Percentiles rank a stretch among this genome's conserved stretches.
Conservation (phyloP, 495 filamentous ascomycete species). For the Aspergillus bridgeri region DNA sequence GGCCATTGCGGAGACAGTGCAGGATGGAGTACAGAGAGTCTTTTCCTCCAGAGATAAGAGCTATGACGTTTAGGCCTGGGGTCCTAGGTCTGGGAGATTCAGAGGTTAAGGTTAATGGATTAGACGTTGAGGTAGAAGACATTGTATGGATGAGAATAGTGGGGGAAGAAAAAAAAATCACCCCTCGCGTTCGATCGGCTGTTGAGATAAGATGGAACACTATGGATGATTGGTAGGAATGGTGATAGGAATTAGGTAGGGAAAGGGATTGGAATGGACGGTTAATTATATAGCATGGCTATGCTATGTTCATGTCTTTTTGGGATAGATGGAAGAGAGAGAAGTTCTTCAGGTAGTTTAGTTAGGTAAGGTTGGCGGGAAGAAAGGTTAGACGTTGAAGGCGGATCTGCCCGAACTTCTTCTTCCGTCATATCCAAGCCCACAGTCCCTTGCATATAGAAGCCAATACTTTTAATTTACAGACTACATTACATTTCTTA, state of each 20-base stretch:
- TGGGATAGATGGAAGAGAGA: not conserved
- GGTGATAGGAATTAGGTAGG: not conserved
- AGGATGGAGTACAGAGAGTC: constrained; percentile 93
- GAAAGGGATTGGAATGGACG: not conserved
- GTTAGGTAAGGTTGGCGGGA: not conserved
- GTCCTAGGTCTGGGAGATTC: constrained; percentile 7
- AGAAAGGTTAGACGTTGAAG: not conserved
- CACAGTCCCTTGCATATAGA: no score
- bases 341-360: not conserved
- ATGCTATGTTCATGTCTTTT: not conserved
- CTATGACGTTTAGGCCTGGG: constrained; percentile 70
- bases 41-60: constrained; percentile 92
- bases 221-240: not conserved
- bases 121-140: not conserved
- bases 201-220: not conserved
- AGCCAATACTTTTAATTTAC: no score
- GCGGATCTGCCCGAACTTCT: not conserved
- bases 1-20: constrained; percentile 83
- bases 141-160: not conserved
- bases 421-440: no score
- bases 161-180: not conserved
- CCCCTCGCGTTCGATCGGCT: not conserved
- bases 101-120: constrained; percentile 6
- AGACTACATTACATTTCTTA: not conserved
- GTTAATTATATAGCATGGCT: not conserved